Evolutionary conservation across 2,329 filamentous ascomycete species (phyloP).

Genomic region (Aspergillus arachidicola): DNA sequence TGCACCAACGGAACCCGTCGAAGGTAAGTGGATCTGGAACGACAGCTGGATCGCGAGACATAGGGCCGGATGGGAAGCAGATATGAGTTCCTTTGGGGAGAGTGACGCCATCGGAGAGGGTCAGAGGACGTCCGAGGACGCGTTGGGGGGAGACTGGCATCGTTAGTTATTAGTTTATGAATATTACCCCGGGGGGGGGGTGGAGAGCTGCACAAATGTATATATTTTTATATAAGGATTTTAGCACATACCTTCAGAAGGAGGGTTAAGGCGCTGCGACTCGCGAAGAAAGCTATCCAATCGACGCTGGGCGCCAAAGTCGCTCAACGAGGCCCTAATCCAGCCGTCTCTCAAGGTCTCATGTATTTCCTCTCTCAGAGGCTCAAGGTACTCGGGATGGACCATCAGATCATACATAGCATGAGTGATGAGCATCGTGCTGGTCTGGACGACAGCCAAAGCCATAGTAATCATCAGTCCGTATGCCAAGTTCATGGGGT

Average conservation of each 20-base stretch:
- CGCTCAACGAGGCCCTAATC: slow-evolving; percentile 25
- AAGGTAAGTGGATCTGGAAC: slow-evolving; percentile 26
- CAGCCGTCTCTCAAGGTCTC: slow-evolving; percentile 26
- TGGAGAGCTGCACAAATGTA: not conserved
- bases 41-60: slow-evolving; percentile 28
- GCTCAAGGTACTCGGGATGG: slow-evolving; percentile 52
- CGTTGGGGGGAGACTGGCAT: slow-evolving; percentile 31
- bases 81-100: slow-evolving; percentile 29
- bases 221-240: not conserved
- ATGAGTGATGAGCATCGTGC: slow-evolving; percentile 38
- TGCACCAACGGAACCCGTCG: slow-evolving; percentile 33
- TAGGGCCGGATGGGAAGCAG: slow-evolving; percentile 32
- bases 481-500: slow-evolving; percentile 28
- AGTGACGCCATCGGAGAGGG: slow-evolving; percentile 27
- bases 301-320: slow-evolving; percentile 22
- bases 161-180: not conserved
- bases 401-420: slow-evolving; percentile 55
- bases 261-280: slow-evolving; percentile 32
- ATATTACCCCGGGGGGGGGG: not conserved
- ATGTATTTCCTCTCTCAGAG: slow-evolving; percentile 55
- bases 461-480: slow-evolving; percentile 30
- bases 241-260: slow-evolving; percentile 27
- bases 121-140: slow-evolving; percentile 27
- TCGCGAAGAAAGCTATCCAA: slow-evolving; percentile 35
- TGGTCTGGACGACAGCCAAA: slow-evolving; percentile 32